These are phyloP conservation scores for Nothophytophthora sp. DNA, from an alignment of 352 stramenopile genomes.

Conservation along the genomic window DNA sequence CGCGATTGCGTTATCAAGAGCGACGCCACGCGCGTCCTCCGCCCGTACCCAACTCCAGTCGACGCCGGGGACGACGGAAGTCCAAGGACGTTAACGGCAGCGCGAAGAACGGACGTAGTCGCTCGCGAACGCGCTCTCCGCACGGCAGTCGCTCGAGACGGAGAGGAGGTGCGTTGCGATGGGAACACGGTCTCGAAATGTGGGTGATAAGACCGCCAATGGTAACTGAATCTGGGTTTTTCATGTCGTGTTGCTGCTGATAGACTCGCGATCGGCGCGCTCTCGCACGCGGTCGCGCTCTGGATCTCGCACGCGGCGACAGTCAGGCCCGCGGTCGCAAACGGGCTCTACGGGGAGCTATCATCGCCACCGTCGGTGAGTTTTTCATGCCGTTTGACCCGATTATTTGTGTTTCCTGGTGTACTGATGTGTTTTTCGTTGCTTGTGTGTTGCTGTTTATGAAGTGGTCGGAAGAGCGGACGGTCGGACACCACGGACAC, in stretches of 20 bases:
- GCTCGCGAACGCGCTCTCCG: constrained; percentile 13
- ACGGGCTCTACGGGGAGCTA: constrained; percentile 24
- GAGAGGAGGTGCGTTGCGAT: constrained; percentile 25
- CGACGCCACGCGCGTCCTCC: constrained; percentile 15
- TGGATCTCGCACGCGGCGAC: constrained; percentile 20
- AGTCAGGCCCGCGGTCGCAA: constrained; percentile 25
- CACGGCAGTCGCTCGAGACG: constrained; percentile 25
- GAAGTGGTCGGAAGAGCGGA: constrained; percentile 24
- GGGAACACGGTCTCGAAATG: too few relatives aligned
- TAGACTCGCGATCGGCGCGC: constrained; percentile 26
- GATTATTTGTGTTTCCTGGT: too few relatives aligned
- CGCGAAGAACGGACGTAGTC: constrained; percentile 19
- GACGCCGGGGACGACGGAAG: constrained; percentile 16
- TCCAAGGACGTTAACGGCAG: constrained; percentile 1
- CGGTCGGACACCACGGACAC: constrained; percentile 21
- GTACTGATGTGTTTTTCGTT: constrained; percentile 3
- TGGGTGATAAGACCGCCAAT: neutral
- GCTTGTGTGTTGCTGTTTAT: constrained; percentile 10
- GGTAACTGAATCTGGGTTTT: constrained; percentile 6
- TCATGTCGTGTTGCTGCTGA: neutral
- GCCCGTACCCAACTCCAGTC: constrained; percentile 11
- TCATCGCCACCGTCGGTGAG: constrained; percentile 24
- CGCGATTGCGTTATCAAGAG: constrained; percentile 28
- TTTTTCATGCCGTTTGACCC: too few relatives aligned
- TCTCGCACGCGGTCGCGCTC: constrained; percentile 36